Evolutionary conservation across 2,329 filamentous ascomycete genomes (phyloP), one percentile per base, ranked within the genome.

Genomic region (Periconia sp.): DNA sequence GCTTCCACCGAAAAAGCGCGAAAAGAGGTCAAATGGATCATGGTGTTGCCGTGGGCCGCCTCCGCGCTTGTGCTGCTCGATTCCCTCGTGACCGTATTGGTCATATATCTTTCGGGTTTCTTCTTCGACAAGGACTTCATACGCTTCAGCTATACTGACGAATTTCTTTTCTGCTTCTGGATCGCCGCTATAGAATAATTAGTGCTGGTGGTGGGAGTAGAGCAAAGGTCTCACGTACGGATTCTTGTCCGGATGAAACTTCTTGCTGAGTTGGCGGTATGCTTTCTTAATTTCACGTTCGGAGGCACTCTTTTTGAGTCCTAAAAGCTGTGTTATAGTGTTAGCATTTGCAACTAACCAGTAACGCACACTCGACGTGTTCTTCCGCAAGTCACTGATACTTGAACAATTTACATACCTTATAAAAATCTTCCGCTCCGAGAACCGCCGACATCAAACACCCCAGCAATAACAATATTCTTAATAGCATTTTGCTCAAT

Each of bases 201-300:
- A 48, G 46, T 15, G 17, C 18, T 48, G 2, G 33, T 23, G 41
- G 23, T 3, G 23, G 13, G 35, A 30, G 37, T 31, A 30, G 15
- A 35, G 41, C 5, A 40, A 42, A 19, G 43, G 35, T 19, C n/a
- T 78, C 43, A 50, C 89, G 66, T 83, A 94, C 88, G 93, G 92
- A 67, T 97, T 97, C 83, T 99, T 99, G 76, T 99, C 94, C 3
- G 94, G 94, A 71, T 99, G 94, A 74, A 84, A 97, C 74, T 95
- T 96, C 76, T 97, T 97, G 79, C 90, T 95, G 11, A 99, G 81
- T 55, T 86, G 87, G 55, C 92, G 86, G 76, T 99, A 99, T 19
- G 94, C 92, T 44, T 90, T 89, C 76, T 99, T 99, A 72, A 99
- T 88, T 66, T 97, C 89, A 68, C 87, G 87, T 50, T 96, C 92